Conservation (phyloP, 2,329 filamentous ascomycete species). For the Colletotrichum somersetense region DNA sequence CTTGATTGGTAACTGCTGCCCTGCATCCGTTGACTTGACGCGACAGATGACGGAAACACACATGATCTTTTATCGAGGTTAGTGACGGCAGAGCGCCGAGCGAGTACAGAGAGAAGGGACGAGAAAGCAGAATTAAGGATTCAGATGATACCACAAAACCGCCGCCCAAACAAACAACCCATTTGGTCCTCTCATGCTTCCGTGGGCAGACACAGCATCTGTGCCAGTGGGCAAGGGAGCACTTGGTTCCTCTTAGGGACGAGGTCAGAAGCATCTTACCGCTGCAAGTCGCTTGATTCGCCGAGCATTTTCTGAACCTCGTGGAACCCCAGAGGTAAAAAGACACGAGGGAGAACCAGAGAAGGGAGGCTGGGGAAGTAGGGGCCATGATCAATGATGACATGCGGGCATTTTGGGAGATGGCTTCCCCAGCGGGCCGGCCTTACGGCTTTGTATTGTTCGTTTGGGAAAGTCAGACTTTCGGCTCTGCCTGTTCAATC, state of each 20-base stretch:
- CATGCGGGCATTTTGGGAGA: neutral
- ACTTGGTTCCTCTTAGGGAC: neutral
- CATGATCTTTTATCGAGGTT: neutral
- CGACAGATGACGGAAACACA: conserved; percentile 3
- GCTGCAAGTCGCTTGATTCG: conserved; percentile 35
- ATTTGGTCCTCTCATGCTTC: neutral
- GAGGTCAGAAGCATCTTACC: conserved; percentile 28
- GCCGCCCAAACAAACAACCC: neutral
- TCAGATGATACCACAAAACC: conserved; percentile 30
- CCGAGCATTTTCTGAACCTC: neutral
- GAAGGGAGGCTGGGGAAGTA: neutral
- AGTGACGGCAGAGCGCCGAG: neutral
- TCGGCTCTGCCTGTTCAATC: too few relatives aligned
- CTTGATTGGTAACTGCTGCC: neutral
- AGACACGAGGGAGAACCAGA: neutral
- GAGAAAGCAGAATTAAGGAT: conserved; percentile 10
- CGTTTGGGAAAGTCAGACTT: neutral
- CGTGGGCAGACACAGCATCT: conserved; percentile 11
- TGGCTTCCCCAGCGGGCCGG: conserved; percentile 9
- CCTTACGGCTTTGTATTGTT: neutral
- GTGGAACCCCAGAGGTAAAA: conserved; percentile 19
- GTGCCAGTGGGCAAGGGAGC: neutral
- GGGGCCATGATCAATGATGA: neutral
- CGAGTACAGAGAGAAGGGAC: conserved; percentile 5
- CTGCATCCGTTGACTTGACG: neutral